Evolutionary conservation across 2,329 filamentous ascomycete genomes (phyloP), one percentile per base, ranked within the genome.

Genomic region (Monosporascus cannonballus): DNA sequence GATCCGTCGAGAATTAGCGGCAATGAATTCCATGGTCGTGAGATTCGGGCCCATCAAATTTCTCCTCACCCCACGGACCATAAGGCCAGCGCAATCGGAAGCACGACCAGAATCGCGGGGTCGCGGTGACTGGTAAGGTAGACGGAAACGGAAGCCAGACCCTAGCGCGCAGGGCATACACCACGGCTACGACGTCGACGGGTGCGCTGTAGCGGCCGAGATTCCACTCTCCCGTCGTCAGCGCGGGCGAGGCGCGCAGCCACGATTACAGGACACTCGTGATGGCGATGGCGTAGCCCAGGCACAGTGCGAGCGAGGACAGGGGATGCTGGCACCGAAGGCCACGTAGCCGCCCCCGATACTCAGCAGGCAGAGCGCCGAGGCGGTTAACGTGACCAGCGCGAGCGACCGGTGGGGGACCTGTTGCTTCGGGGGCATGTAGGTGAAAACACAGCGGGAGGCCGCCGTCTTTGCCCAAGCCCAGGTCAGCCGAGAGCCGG

Each of bases 401-500:
- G 66, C 58, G 27, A 74, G 63, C 4, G 71, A 67, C 7, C 70
- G 70, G 41, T 67, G 60, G 0, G 73, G 72, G 41, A 71, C 67
- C 41, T 63, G 60, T 38, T 63, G 61, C 6, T 60, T 65, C 6
- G 56, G 56, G 51, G 69, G 66, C 45, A 73, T 54, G 37, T 55
- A 22, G 25, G 49, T 44, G 36, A 60, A 59, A 59, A 20, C 45
- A 50, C 15, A 38, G 41, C 3, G 56, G 54, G 37, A 58, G 48
- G 6, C 72, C 76, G 3, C 73, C 73, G 51, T 79, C 76, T 4
- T 72, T 62, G 14, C 72, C 66, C 76, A 79, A 0, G 73, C 73
- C 76, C 76, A 79, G 0, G 74, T 72, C 2, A 78, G 60, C 3
- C 76, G 71, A 1, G 74, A 75, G 0, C 73, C 73, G 1, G 75